Evolutionary conservation across 805 yeast species (phyloP).

Genomic region (Cyberlindnera veronae): DNA sequence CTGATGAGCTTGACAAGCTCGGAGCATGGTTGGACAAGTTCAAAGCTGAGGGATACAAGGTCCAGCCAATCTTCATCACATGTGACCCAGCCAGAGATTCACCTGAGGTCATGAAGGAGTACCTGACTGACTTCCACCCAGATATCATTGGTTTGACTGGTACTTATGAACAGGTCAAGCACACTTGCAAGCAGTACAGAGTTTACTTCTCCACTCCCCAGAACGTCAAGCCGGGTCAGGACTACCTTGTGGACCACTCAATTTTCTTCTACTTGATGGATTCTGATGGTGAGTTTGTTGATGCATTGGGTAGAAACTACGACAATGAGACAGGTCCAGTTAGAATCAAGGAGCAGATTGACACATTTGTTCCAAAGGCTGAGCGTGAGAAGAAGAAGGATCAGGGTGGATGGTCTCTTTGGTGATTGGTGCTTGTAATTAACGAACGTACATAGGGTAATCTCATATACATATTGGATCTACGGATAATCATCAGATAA

Average conservation of each 20-base stretch:
- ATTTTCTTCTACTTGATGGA: conserved; percentile 97
- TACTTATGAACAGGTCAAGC: conserved; percentile 77
- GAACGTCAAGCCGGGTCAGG: conserved; percentile 91
- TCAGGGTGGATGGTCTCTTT: conserved; percentile 41
- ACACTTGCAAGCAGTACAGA: conserved; percentile 82
- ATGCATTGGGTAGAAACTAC: conserved; percentile 90
- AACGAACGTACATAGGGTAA: neutral
- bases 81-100: conserved; percentile 96
- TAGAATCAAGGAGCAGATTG: conserved; percentile 72
- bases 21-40: conserved; percentile 63
- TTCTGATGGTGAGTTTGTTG: conserved; percentile 94
- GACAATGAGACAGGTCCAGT: conserved; percentile 74
- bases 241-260: conserved; percentile 94
- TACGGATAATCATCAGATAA: neutral
- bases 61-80: conserved; percentile 89
- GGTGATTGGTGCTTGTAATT: conserved; percentile 11
- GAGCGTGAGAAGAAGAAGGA: conserved; percentile 62
- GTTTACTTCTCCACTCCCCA: conserved; percentile 98
- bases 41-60: conserved; percentile 50
- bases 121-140: conserved; percentile 86
- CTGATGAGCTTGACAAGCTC: conserved; percentile 93
- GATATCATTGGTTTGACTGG: conserved; percentile 91
- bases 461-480: neutral
- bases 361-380: conserved; percentile 68
- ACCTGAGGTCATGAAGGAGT: conserved; percentile 79